phyloP scores from a whole-genome alignment of 2,329 filamentous ascomycete genomes.

The Ophiosphaerella narmari region DNA sequence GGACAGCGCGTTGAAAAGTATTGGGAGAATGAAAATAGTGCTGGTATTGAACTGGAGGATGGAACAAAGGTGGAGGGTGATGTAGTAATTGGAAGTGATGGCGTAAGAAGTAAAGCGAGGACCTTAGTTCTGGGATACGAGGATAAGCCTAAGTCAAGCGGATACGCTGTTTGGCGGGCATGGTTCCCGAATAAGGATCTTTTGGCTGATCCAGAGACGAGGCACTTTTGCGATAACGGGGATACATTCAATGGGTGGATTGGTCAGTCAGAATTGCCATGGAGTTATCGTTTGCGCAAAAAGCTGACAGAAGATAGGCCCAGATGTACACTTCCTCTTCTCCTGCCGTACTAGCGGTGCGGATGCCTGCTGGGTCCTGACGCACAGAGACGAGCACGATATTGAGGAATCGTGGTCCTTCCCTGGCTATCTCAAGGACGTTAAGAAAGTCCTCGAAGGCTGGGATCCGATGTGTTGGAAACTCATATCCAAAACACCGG shows the following conservation, averaged over 20 bases:
- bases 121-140: conserved; percentile 58
- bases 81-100: conserved; percentile 58
- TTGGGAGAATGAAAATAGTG: conserved; percentile 57
- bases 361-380: conserved; percentile 47
- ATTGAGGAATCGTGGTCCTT: conserved; percentile 45
- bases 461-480: conserved; percentile 42
- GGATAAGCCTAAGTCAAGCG: conserved; percentile 58
- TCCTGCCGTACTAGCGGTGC: conserved; percentile 42
- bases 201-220: conserved; percentile 44
- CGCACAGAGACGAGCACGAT: conserved; percentile 41
- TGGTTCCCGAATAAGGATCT: conserved; percentile 49
- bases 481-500: conserved; percentile 44
- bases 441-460: conserved; percentile 37
- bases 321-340: conserved; percentile 47
- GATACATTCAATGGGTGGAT: conserved; percentile 48
- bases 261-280: conserved; percentile 16
- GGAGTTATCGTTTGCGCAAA: not conserved
- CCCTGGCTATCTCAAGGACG: conserved; percentile 40
- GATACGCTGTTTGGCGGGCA: conserved; percentile 60
- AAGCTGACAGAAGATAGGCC: conserved; percentile 19
- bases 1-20: conserved; percentile 58
- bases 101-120: conserved; percentile 57
- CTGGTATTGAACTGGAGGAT: conserved; percentile 57
- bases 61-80: conserved; percentile 56
- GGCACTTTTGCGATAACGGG: conserved; percentile 45